These are phyloP conservation scores for Mesembryanthemum crystallinum DNA, from an alignment of 148 eudicot genomes.

Conservation along the genomic window DNA sequence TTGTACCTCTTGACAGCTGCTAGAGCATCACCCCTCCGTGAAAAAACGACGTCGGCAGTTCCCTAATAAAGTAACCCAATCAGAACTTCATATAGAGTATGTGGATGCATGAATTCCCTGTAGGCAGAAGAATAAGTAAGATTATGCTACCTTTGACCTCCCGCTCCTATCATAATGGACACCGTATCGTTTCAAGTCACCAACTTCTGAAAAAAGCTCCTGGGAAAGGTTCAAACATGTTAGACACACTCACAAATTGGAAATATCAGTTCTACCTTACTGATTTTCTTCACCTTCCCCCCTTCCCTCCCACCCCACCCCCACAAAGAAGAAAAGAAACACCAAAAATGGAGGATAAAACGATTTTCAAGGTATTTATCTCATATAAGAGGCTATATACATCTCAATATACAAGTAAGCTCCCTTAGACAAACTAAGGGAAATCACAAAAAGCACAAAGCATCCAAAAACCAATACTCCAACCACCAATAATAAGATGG, in stretches of 20 bases:
- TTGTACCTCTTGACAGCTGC: constrained; percentile 83
- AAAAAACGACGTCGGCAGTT: constrained; percentile 78
- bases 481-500: neutral
- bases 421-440: neutral
- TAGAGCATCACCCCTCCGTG: constrained; percentile 68
- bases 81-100: neutral
- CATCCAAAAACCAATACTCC: neutral
- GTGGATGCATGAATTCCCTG: neutral
- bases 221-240: constrained; percentile 20
- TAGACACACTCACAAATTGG: neutral
- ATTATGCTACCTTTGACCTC: constrained; percentile 64
- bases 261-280: neutral
- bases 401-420: neutral
- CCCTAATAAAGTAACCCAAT: constrained; percentile 43
- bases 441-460: neutral
- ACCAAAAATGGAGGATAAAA: too few species aligned
- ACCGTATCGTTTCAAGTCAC: constrained; percentile 63
- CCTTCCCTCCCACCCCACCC: too few species aligned
- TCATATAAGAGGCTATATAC: neutral
- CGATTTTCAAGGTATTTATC: too few species aligned
- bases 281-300: neutral
- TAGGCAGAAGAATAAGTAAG: neutral
- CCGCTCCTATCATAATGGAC: constrained; percentile 80
- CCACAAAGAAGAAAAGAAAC: too few species aligned
- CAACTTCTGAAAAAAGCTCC: constrained; percentile 85